Conservation (phyloP, 176 grass and related monocot species). For the Ananas comosus region DNA sequence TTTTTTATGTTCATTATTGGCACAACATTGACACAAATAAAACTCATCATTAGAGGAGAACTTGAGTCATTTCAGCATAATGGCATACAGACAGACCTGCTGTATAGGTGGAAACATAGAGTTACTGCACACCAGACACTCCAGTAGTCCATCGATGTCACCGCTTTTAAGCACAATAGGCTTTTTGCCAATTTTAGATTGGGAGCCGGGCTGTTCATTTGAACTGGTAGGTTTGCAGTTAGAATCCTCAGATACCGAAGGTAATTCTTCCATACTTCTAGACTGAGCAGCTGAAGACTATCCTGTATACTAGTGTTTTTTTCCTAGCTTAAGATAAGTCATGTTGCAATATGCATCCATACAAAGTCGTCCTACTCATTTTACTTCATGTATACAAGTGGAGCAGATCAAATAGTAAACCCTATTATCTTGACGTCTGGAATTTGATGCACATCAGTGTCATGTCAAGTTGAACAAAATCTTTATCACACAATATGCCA, state of each 20-base stretch:
- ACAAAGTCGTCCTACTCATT: constrained; percentile 3
- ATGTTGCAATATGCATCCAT: neutral
- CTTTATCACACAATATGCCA: neutral
- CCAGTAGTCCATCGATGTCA: constrained; percentile 16
- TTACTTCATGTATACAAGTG: neutral
- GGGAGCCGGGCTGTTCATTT: constrained; percentile 1
- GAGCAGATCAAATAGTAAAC: neutral
- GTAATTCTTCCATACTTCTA: constrained; percentile 14
- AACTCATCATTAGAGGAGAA: neutral
- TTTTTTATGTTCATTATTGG: no score
- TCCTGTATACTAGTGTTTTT: constrained; percentile 7
- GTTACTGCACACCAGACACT: constrained; percentile 21
- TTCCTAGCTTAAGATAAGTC: constrained; percentile 17
- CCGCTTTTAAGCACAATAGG: constrained; percentile 6
- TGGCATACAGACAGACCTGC: constrained; percentile 9
- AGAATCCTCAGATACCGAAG: constrained; percentile 7
- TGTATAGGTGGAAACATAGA: constrained; percentile 30
- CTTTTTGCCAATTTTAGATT: constrained; percentile 9
- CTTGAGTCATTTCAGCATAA: neutral
- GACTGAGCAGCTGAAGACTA: constrained; percentile 10
- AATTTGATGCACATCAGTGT: neutral
- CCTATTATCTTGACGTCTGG: neutral
- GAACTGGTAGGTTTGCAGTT: neutral
- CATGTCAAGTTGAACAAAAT: neutral
- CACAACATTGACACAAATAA: no score